Evolutionary conservation across 129 eudicot species (phyloP), one percentile per base, ranked within the genome.

Genomic region (Cynara cardunculus): DNA sequence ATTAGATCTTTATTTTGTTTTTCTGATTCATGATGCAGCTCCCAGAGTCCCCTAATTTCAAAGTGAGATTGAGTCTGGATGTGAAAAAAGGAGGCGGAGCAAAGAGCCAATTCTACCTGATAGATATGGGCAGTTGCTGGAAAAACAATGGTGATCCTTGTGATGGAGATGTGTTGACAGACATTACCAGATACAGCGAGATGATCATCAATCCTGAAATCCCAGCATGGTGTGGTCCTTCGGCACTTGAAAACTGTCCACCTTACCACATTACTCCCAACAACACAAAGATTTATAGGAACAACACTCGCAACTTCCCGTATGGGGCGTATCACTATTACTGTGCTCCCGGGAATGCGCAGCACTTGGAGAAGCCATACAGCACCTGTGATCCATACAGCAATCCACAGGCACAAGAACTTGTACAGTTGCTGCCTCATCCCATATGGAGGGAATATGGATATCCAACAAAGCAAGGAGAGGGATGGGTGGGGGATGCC

Each of bases 91-190:
- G 98, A 1, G 97, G 98, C 79, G 98, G 96, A 67, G 74, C 96
- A 10, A 92, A 90, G 87, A 94, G 98, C 83, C 98, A 94, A 39
- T 94, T 94, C 82, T 94, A 94, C 91, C 83, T 94, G 24, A 85
- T 90, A 0, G 97, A 94, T 78, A 94, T 94, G 44, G 98, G 98
- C 5, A 94, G 98, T 78, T 94, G 98, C 82, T 94, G 98, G 97
- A 94, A 94, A 82, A 94, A 94, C 91, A 87, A 94, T n/a, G 98
- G 97, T 13, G 49, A 67, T 1, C 89, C 94, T 1, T 92, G 98
- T 53, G 88, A 90, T 37, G 97, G 97, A 1, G 98, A 94, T 25
- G 91, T 89, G 22, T 66, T 77, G 12, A 91, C 98, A 1, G 98
- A 94, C 32, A 80, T 94, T 0, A 94, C 98, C 8, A 67, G 97